A percentile compares a stretch with the other conserved stretches of the same genome.
Conservation (phyloP, 163 green algal species). For the Chlorella variabilis region DNA sequence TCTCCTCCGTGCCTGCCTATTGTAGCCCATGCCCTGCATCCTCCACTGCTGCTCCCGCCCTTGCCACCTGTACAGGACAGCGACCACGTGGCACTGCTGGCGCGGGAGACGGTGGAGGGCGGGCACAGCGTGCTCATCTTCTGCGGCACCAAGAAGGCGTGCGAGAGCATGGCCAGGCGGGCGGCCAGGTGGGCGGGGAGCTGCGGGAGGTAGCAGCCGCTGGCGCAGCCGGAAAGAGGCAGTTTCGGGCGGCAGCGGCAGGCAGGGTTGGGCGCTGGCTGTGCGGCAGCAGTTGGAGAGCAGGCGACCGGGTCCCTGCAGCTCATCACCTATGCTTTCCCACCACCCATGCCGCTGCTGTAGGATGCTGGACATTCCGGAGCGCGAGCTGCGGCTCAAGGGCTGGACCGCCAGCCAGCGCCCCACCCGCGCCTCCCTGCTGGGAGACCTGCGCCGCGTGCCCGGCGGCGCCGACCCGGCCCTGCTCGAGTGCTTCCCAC, state of each 20-base stretch:
- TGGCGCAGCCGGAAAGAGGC: no score
- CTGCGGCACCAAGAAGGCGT: constrained; percentile 73
- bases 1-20: no score
- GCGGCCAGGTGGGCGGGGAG: constrained; percentile 48
- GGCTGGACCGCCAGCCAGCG: background rate
- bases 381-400: constrained; percentile 35
- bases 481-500: constrained; percentile 47
- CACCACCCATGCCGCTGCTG: no score
- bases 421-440: constrained; percentile 27
- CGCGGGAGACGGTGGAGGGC: constrained; percentile 75
- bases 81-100: constrained; percentile 73
- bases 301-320: no score
- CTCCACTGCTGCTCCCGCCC: background rate
- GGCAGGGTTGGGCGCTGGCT: no score
- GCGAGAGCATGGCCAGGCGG: constrained; percentile 58
- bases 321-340: no score
- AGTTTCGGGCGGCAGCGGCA: no score
- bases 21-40: no score
- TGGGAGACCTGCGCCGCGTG: constrained; percentile 46
- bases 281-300: no score
- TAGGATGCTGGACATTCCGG: constrained; percentile 49
- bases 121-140: constrained; percentile 94
- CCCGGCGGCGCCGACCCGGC: constrained; percentile 33
- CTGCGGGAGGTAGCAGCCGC: no score
- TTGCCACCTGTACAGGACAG: constrained; percentile 51